These are phyloP conservation scores for Mitragyna speciosa DNA, from an alignment of 257 asterid genomes.

Conservation along the genomic window DNA sequence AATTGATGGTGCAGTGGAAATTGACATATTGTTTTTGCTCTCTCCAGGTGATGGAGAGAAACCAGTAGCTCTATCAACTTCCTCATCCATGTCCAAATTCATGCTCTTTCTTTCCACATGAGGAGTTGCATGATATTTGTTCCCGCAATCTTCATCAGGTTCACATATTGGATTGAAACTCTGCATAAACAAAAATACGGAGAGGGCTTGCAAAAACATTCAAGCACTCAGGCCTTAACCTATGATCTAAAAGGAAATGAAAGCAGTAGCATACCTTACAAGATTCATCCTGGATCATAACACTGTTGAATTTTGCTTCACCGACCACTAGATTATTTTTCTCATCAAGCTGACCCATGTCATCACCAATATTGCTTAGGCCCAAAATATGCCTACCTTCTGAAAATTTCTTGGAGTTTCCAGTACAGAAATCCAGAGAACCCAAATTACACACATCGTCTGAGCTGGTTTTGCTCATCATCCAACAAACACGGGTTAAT, in stretches of 20 bases:
- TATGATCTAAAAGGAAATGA: neutral
- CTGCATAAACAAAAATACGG: slow-evolving; percentile 17
- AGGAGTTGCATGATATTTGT: slow-evolving; percentile 15
- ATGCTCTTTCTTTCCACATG: slow-evolving; percentile 9
- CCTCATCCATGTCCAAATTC: slow-evolving; percentile 15
- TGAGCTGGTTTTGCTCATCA: slow-evolving; percentile 29
- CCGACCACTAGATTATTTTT: slow-evolving; percentile 18
- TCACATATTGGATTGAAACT: slow-evolving; percentile 37
- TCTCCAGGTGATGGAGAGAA: slow-evolving; percentile 22
- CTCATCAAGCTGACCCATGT: slow-evolving; percentile 37
- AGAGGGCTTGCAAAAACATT: neutral
- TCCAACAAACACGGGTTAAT: slow-evolving; percentile 1
- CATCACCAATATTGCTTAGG: slow-evolving; percentile 22
- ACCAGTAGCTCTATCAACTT: slow-evolving; percentile 5
- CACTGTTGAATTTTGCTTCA: slow-evolving; percentile 17
- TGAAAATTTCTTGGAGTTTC: slow-evolving; percentile 22
- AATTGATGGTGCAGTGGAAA: slow-evolving; percentile 23
- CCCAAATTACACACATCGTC: slow-evolving; percentile 42
- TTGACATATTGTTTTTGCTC: slow-evolving; percentile 20
- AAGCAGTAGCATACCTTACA: slow-evolving; percentile 27
- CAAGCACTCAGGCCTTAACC: slow-evolving; percentile 2
- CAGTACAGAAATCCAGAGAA: slow-evolving; percentile 30
- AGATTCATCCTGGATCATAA: slow-evolving; percentile 19
- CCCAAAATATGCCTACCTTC: slow-evolving; percentile 18
- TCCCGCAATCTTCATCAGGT: slow-evolving; percentile 34